Evolutionary conservation across 1,139 yeast genomes (phyloP).

Genomic region (Saccharomyces hybrid): DNA sequence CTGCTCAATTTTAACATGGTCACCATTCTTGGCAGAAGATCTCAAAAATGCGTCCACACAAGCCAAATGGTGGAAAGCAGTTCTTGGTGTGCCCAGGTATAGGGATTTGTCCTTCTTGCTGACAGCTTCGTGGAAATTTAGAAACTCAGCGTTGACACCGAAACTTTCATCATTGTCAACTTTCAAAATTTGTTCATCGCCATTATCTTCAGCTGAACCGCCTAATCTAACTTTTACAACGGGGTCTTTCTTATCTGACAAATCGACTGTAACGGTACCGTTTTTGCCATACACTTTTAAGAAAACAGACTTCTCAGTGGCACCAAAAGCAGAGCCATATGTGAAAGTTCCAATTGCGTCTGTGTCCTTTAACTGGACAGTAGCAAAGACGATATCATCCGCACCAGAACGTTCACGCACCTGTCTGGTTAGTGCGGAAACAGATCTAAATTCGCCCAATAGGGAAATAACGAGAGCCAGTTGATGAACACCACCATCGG

Average conservation of each 20-base stretch:
- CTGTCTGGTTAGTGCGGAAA: conserved; percentile 70
- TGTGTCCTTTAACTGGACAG: no score
- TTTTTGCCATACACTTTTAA: conserved; percentile 69
- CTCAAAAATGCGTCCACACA: conserved; percentile 77
- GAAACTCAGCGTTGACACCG: conserved; percentile 63
- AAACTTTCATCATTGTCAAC: conserved; percentile 46
- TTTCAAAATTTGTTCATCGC: conserved; percentile 40
- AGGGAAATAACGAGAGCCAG: conserved; percentile 76
- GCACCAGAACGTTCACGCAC: conserved; percentile 68
- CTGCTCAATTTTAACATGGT: conserved; percentile 43
- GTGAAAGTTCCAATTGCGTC: no score
- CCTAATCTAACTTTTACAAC: conserved; percentile 39
- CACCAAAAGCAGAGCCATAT: conserved; percentile 90
- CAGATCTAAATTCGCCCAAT: conserved; percentile 63
- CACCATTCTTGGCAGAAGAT: conserved; percentile 56
- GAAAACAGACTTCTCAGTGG: conserved; percentile 58
- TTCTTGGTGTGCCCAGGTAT: conserved; percentile 56
- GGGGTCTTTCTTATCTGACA: conserved; percentile 46
- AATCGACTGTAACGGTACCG: conserved; percentile 65
- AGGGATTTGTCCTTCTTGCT: conserved; percentile 51
- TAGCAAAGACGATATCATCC: conserved; percentile 70
- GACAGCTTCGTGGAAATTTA: conserved; percentile 67
- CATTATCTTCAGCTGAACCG: conserved; percentile 39
- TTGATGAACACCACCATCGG: conserved; percentile 96
- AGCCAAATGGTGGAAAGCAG: conserved; percentile 87